Percentiles rank a stretch among this genome's conserved stretches.
Evolutionary conservation across 139 green algal genomes (phyloP).

Genomic region (Mesotaenium endlicherianum): DNA sequence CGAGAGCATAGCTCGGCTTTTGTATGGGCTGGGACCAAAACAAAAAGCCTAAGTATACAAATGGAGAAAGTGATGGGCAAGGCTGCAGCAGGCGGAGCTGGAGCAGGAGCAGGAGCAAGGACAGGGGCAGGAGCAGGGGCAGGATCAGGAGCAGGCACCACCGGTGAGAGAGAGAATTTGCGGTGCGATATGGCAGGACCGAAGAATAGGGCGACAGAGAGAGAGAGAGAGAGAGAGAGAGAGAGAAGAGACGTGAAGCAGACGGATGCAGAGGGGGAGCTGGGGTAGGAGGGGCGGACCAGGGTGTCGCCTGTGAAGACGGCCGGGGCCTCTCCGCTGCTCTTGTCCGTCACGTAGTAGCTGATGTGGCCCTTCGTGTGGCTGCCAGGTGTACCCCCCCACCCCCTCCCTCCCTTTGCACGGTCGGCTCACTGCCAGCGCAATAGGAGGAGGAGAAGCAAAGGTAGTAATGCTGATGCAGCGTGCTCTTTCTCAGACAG

Average conservation of each 20-base stretch:
- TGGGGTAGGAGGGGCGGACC: background rate
- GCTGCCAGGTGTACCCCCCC: slow-evolving; percentile 14
- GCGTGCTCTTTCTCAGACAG: too few species aligned
- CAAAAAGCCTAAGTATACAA: background rate
- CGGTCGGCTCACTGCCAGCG: too few species aligned
- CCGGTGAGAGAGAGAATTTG: too few species aligned
- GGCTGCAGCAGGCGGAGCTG: background rate
- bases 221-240: background rate
- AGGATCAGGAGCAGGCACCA: too few species aligned
- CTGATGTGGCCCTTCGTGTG: slow-evolving; percentile 52
- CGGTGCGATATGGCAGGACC: background rate
- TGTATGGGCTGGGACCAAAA: too few species aligned
- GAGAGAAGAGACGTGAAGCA: background rate
- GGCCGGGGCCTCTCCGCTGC: slow-evolving; percentile 6
- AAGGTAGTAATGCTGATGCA: too few species aligned
- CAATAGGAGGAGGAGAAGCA: too few species aligned
- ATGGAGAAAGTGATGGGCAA: background rate
- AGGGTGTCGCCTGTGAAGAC: slow-evolving; percentile 53
- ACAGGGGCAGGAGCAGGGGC: too few species aligned
- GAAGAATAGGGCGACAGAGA: background rate
- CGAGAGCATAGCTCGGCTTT: too few species aligned
- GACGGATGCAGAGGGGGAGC: background rate
- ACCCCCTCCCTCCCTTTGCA: too few species aligned
- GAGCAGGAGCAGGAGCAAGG: background rate
- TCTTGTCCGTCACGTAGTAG: slow-evolving; percentile 32